A percentile compares a stretch with the other conserved stretches of the same genome.
Evolutionary conservation across 345 rosid genomes (phyloP).

Genomic region (Salix dunnii): DNA sequence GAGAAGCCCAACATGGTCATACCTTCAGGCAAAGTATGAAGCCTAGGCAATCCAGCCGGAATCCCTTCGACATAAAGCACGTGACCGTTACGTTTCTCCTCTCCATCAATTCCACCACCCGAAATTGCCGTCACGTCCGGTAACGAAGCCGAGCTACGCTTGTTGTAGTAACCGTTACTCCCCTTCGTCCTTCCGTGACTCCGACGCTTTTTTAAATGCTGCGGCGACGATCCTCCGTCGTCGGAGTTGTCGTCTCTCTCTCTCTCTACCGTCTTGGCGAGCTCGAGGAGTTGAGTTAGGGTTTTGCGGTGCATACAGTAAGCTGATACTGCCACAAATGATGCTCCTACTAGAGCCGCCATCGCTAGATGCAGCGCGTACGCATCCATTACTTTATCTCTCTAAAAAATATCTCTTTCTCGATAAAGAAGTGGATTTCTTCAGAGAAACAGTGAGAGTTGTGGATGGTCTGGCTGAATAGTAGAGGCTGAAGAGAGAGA

Average conservation of each 20-base stretch:
- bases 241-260: constrained; percentile 48
- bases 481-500: not conserved
- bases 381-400: constrained; percentile 52
- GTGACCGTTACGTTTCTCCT: constrained; percentile 65
- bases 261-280: constrained; percentile 74
- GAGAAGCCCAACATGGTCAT: constrained; percentile 23
- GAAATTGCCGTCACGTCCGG: constrained; percentile 73
- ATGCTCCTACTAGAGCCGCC: constrained; percentile 98
- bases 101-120: constrained; percentile 45
- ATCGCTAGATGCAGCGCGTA: constrained; percentile 75
- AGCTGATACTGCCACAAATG: constrained; percentile 87
- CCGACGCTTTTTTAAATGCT: constrained; percentile 41
- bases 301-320: constrained; percentile 93
- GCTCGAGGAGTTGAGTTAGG: constrained; percentile 80
- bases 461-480: not conserved
- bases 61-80: constrained; percentile 55
- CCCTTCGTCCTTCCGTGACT: constrained; percentile 43
- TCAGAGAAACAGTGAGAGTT: not conserved
- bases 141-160: constrained; percentile 61
- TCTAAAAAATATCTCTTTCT: not conserved
- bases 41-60: constrained; percentile 76
- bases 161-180: constrained; percentile 42
- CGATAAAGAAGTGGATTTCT: not conserved
- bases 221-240: constrained; percentile 38
- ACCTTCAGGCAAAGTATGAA: constrained; percentile 87